A percentile compares a stretch with the other conserved stretches of the same genome.
Conservation (phyloP, 2,329 filamentous ascomycete genomes). For the Colletotrichum aenigma region DNA sequence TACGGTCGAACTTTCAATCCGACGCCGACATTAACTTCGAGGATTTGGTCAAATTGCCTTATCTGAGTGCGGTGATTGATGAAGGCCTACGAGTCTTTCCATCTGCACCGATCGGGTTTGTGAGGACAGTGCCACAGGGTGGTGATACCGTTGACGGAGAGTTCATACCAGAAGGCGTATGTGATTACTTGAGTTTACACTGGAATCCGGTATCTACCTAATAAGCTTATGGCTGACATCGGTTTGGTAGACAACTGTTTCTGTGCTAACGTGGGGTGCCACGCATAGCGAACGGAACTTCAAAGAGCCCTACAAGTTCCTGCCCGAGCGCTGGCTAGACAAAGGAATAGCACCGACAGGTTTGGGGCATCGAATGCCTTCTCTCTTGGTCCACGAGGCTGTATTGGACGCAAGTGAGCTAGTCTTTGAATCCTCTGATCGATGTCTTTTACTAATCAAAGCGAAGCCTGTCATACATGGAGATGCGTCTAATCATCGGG, state of each 20-base stretch:
- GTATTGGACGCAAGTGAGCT: background rate
- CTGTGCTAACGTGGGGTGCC: conserved; percentile 5
- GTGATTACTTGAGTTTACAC: background rate
- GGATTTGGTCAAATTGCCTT: conserved; percentile 36
- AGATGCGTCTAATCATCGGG: background rate
- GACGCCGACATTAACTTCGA: conserved; percentile 28
- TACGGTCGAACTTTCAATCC: conserved; percentile 22
- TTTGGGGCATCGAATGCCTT: background rate
- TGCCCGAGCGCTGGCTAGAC: background rate
- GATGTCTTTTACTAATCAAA: background rate
- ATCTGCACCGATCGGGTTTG: background rate
- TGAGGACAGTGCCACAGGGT: background rate
- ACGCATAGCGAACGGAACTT: conserved; percentile 23
- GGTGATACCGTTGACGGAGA: background rate
- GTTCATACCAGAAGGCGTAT: background rate
- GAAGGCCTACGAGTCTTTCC: conserved; percentile 36
- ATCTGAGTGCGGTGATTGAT: conserved; percentile 38
- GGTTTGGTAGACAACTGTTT: background rate
- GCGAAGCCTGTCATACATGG: background rate
- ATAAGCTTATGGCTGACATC: background rate
- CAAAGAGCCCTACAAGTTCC: conserved; percentile 38
- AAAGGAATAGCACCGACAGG: background rate
- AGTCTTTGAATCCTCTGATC: background rate
- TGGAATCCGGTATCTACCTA: background rate
- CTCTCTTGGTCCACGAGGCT: background rate